Base-by-base conservation (phyloP, 2,329 filamentous ascomycete genomes). In the Diaporthe sp. region DNA sequence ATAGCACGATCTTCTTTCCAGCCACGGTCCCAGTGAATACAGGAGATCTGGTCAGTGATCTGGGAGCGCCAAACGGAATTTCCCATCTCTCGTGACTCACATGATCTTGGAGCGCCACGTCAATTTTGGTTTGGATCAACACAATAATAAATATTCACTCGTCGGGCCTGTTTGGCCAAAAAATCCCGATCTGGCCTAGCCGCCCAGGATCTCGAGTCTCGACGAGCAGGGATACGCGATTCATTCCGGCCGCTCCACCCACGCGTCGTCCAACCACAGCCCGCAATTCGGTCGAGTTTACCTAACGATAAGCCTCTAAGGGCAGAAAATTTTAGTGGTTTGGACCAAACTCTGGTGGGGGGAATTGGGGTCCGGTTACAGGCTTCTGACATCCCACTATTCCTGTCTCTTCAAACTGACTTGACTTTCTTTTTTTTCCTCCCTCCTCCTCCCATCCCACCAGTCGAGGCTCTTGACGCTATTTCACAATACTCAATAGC, bases 251-350 rank as follows among this genome's bases (percentile, higher is more conserved):
- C 13, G 22, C 47, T 54, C 64, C 64, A 40, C 47, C 33, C n/a
- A 38, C 64, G 64, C 64, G 64, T 54, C 47, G 47, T 54, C 64
- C 64, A 68, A 54, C 64, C 64, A 68, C 64, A 68, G 64, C 15
- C 47, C 47, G 30, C 64, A 54, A n/a, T 54, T 38, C 45, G 9
- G 13, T 38, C 30, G 3, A 50, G 7, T 30, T 30, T 17, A 3
- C 47, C n/a, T 68, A 68, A 54, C 64, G 64, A 68, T 68, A 68
- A 68, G 64, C n/a, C 64, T 45, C 45, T n/a, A 54, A 40, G 64
- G 64, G n/a, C 64, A 68, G 64, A 68, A 68, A 68, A 68, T 68
- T 68, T 68, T 54, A 40, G 64, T 52, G 45, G 33, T 52, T 54
- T 40, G 25, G 45, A 30, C 33, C 22, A 38, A 30, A 54, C 22